phyloP scores from a whole-genome alignment of 164 flowering plant genomes.

The Aristolochia fimbriata region DNA sequence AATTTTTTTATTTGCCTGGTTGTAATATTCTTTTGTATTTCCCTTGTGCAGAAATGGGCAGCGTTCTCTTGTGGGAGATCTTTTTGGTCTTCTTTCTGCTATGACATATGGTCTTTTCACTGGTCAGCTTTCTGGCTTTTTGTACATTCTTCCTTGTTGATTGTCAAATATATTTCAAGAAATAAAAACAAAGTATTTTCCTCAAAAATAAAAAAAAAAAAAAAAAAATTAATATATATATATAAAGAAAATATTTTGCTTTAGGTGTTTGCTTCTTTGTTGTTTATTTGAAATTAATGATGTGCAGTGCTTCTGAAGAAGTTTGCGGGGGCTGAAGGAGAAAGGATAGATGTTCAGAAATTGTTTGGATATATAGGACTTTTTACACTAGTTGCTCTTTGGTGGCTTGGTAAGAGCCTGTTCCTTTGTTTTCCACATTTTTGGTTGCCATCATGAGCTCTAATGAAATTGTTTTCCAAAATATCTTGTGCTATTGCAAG shows the following conservation, averaged over 20 bases:
- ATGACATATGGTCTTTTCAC: conserved; percentile 87
- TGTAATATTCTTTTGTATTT: conserved; percentile 16
- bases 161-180: not conserved
- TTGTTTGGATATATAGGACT: conserved; percentile 94
- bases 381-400: conserved; percentile 79
- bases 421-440: not conserved
- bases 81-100: conserved; percentile 95
- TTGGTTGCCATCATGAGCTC: no score
- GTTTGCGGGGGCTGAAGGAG: conserved; percentile 91
- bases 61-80: conserved; percentile 92
- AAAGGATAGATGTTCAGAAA: conserved; percentile 82
- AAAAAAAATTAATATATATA: no score
- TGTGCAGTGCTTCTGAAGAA: conserved; percentile 84
- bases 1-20: conserved; percentile 17
- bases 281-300: conserved; percentile 1
- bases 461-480: no score
- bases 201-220: no score
- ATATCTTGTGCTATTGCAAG: no score
- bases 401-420: conserved; percentile 94
- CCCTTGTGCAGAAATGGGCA: conserved; percentile 54
- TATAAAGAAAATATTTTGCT: no score
- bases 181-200: no score
- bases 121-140: conserved; percentile 31
- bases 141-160: not conserved
- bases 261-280: not conserved